Evolutionary conservation across 768 basidiomycete genomes (phyloP), one percentile per base, ranked within the genome.

Genomic region (Nidularia sp.): DNA sequence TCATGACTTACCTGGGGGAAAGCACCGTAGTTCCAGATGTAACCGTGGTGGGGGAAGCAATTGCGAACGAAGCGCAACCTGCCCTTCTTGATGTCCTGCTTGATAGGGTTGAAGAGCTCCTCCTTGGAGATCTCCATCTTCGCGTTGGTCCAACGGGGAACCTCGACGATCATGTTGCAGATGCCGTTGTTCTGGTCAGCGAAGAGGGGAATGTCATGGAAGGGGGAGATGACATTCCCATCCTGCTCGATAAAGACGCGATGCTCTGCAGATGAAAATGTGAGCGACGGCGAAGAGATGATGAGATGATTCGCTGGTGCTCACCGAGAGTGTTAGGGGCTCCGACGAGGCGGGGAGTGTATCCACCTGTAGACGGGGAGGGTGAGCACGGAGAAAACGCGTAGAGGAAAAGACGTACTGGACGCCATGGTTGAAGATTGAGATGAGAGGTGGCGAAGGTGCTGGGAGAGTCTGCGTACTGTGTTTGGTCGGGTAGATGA

Each of bases 11-110:
- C 93, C 84, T 96, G 93, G 55, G 96, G 96, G 85, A 99, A 97
- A 54, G 95, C 94, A 63, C 96, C 96, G 66, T 99, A 99, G 81
- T 99, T 99, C 97, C 97, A 99, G 79, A 99, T 94, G 80, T 98
- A 95, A 35, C 97, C 96, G 68, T 98, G 95, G 79, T 99, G 97
- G 61, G 97, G 97, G 90, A 99, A 99, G 74, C 97, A 98, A 82
- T 98, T 98, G 75, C 97, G 88, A 60, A 99, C 97, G 72, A 80
- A 98, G 63, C 97, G 90, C 70, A 98, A 76, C 66, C 89, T 91
- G 63, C 93, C 93, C 75, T 92, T 93, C 78, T 97, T 98, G 71
- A 90, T 87, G 70, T 98, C 96, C 77, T 99, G 97, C 72, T 97
- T 96, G 88, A 99, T 98, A 63, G 97, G 97, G 76, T 99, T 99